Evolutionary conservation across 768 basidiomycete species (phyloP), one percentile per base, ranked within the genome.

Genomic region (Ramaria sp.): DNA sequence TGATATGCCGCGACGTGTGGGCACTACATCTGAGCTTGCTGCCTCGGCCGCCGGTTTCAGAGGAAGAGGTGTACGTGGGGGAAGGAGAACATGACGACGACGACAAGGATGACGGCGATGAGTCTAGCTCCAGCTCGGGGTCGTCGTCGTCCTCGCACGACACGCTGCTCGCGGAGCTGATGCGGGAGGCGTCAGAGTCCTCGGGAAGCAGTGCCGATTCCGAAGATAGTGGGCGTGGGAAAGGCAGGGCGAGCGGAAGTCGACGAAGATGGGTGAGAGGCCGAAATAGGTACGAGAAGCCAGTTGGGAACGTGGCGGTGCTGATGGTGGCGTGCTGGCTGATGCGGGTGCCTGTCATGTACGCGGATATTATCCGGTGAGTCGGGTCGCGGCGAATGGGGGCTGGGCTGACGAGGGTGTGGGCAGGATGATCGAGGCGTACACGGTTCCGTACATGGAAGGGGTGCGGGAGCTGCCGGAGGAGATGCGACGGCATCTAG

Each of bases 401-500:
- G 9, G 32, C 32, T 2, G 32, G 8, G 13, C 9, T 34, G 36
- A 9, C 18, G 36, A 28, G 2, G 18, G 6, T 6, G 9, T 48
- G 38, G 43, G 47, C 57, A 94, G 91, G 50, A 65, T 83, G 54
- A 83, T 93, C 42, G 87, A 92, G 63, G 69, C 70, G 30, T 83
- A 87, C 62, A 72, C 81, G 34, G 72, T 96, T 38, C 91, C 90
- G 1, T 94, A 92, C 68, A 72, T 96, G 39, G 85, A 91, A 59
- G 76, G 80, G 30, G 66, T 80, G 30, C 76, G 78, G 30, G 62
- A 78, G 32, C 68, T 95, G 6, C 87, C 90, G 1, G 57, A 56
- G 30, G 70, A 68, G 16, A 78, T 94, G 76, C 72, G 72, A 1
- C 62, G 66, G 38, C 89, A 91, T 69, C 78, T 95, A 49, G 85